Percentiles rank a stretch among this genome's conserved stretches.
Conservation (phyloP, 192 early-diverging fungal species). For the Backusella sp. region DNA sequence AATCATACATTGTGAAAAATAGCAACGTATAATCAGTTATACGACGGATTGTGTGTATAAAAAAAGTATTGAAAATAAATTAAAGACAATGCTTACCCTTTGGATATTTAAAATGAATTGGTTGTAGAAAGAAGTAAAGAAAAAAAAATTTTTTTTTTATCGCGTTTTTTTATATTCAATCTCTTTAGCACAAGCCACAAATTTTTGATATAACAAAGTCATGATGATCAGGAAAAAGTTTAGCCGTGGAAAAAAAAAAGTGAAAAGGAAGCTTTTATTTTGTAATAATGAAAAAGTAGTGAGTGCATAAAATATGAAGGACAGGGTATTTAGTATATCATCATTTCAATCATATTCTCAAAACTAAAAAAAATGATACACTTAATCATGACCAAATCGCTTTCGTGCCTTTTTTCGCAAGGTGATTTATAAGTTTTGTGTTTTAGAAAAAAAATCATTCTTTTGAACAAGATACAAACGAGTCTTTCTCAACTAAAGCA, state of each 20-base stretch:
- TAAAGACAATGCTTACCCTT: neutral
- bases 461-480: neutral
- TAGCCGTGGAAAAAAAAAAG: too few species aligned
- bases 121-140: neutral
- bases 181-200: neutral
- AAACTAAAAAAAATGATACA: neutral
- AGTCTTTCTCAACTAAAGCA: neutral
- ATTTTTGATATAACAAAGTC: neutral
- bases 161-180: neutral
- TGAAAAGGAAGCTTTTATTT: too few species aligned
- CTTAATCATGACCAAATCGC: constrained; percentile 10
- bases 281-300: too few species aligned
- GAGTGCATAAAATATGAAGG: too few species aligned
- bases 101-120: neutral
- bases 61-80: neutral
- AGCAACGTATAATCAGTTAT: constrained; percentile 15
- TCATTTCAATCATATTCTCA: neutral
- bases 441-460: too few species aligned
- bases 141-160: neutral
- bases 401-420: neutral
- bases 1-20: constrained; percentile 4
- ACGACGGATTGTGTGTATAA: neutral
- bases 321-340: too few species aligned
- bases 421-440: too few species aligned
- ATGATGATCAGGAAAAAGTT: neutral